phyloP scores from a whole-genome alignment of 176 grass and related monocot species.

The Aegilops sharonensis region DNA sequence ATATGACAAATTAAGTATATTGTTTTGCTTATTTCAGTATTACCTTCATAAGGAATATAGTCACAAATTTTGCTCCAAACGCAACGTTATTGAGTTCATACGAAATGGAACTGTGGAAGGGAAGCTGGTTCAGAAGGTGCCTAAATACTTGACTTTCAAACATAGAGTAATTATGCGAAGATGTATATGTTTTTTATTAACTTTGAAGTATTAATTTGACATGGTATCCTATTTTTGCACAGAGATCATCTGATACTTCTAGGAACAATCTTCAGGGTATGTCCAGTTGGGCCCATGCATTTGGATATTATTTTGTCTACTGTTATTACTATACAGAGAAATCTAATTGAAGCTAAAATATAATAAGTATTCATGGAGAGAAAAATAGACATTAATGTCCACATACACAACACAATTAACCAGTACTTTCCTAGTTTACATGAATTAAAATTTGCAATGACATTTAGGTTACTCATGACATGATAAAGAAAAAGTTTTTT shows the following conservation, averaged over 20 bases:
- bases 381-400: no score
- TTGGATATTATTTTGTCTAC: not conserved
- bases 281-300: not conserved
- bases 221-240: not conserved
- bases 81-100: not conserved
- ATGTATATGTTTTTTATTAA: not conserved
- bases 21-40: not conserved
- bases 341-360: no score
- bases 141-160: not conserved
- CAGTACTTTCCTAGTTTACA: not conserved
- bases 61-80: not conserved
- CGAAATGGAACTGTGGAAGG: not conserved
- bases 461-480: not conserved
- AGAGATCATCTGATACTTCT: not conserved
- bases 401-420: no score
- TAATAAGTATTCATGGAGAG: no score
- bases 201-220: not conserved
- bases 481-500: not conserved
- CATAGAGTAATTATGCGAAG: not conserved
- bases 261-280: not conserved
- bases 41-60: not conserved
- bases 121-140: not conserved
- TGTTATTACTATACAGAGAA: not conserved
- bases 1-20: not conserved
- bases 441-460: not conserved